phyloP scores from a whole-genome alignment of 768 basidiomycete species.

The Thelephora aurantiotincta region DNA sequence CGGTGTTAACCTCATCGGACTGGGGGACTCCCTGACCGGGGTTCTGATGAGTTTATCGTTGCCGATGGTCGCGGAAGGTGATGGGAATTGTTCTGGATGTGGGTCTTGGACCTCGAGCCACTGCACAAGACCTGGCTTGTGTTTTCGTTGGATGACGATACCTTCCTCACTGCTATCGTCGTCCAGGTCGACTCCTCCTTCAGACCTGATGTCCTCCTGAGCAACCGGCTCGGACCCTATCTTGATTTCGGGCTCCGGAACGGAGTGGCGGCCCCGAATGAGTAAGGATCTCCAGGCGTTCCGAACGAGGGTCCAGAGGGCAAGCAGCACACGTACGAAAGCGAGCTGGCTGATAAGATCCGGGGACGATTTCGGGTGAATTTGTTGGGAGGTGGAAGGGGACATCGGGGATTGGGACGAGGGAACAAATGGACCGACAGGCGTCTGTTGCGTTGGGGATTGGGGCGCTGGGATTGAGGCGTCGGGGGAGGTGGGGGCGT shows the following conservation, averaged over 20 bases:
- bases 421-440: not conserved
- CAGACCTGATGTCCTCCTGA: constrained; percentile 17
- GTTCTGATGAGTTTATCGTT: constrained; percentile 10
- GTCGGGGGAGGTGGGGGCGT: not conserved
- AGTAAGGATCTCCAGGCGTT: constrained; percentile 40
- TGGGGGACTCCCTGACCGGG: constrained; percentile 13
- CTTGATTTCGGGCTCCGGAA: not conserved
- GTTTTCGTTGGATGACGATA: constrained; percentile 11
- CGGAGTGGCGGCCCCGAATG: constrained; percentile 5
- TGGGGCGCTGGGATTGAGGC: not conserved
- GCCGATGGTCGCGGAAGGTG: constrained; percentile 9
- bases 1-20: constrained; percentile 1
- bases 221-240: constrained; percentile 12
- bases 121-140: constrained; percentile 1
- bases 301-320: constrained; percentile 58
- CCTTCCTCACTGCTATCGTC: constrained; percentile 21
- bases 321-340: constrained; percentile 54
- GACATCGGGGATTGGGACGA: not conserved
- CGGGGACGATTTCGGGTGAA: constrained; percentile 8
- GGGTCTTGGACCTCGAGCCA: constrained; percentile 11
- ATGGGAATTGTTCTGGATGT: constrained; percentile 16
- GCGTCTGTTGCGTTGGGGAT: not conserved
- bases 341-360: constrained; percentile 34
- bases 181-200: constrained; percentile 21
- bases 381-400: constrained; percentile 6